Evolutionary conservation across 1,284 basidiomycete genomes (phyloP), one percentile per base, ranked within the genome.

Genomic region (Puccinia sorghi): DNA sequence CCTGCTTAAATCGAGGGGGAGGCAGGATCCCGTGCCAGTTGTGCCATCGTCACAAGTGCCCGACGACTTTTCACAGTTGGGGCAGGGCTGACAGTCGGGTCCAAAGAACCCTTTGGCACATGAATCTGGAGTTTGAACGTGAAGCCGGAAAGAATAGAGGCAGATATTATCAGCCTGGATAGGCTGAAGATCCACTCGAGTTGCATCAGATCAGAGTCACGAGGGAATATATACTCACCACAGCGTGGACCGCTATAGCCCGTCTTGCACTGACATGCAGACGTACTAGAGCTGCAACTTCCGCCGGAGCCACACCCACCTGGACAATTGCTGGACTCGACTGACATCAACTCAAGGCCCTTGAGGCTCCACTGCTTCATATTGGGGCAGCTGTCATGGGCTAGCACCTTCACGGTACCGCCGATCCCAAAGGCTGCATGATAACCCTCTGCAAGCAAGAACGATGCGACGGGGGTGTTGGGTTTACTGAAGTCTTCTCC

Each of bases 91-190:
- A 63, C 72, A 74, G 46, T 74, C 32, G 17, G 59, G 41, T 20
- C 72, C 72, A 43, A 63, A 74, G 20, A 50, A 74, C 27, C 72
- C 72, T 37, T 48, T 46, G n/a, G 59, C 72, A 59, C 72, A 74
- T n/a, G 72, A 63, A 41, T 63, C 72, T 74, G 50, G 25, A 27
- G 20, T 13, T 2, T 43, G 20, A 4, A 64, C 41, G 61, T n/a
- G 59, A 63, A 37, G 3, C n/a, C 43, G 52, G 27, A 12, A 52
- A 27, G 25, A 32, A 32, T 32, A 32, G 32, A 43, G 37, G 43
- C 11, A 46, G 22, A 15, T 46, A 39, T 25, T 5, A 5, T 54
- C 17, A 54, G 20, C 25, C 13, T 27, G 13, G 15, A 20, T 54
- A 20, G 39, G 32, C 46, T 37, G 48, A 15, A 50, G 64, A 43